Conservation (phyloP, 1,139 yeast genomes). For the Lodderomyces parapsilosis region DNA sequence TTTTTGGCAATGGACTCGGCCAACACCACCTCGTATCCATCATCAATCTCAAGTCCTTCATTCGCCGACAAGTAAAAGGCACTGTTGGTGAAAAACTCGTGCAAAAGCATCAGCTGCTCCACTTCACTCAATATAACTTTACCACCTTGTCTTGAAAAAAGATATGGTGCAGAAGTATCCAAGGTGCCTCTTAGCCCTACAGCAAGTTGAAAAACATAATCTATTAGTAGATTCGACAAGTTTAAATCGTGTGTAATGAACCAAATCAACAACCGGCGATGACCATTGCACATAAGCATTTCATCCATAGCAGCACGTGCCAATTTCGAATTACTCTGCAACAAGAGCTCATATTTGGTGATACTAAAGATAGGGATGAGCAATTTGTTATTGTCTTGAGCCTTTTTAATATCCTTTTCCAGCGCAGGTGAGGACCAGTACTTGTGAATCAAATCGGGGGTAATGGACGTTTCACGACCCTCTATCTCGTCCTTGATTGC, state of each 20-base stretch:
- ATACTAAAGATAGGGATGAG: slow-evolving; percentile 44
- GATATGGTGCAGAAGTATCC: slow-evolving; percentile 26
- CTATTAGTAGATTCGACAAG: slow-evolving; percentile 48
- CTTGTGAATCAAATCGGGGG: slow-evolving; percentile 51
- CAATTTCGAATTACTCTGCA: slow-evolving; percentile 38
- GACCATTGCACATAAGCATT: slow-evolving; percentile 63
- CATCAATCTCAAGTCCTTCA: slow-evolving; percentile 35
- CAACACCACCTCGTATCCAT: slow-evolving; percentile 33
- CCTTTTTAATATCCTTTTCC: slow-evolving; percentile 23
- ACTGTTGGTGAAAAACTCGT: slow-evolving; percentile 62
- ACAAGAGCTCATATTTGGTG: slow-evolving; percentile 37
- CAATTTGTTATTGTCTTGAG: slow-evolving; percentile 28
- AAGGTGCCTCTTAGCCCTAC: slow-evolving; percentile 52
- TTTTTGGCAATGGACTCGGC: slow-evolving; percentile 48
- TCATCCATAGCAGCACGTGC: slow-evolving; percentile 63
- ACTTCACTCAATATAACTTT: slow-evolving; percentile 48
- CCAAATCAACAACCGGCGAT: slow-evolving; percentile 64
- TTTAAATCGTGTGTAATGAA: slow-evolving; percentile 59
- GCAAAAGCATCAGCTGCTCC: slow-evolving; percentile 65
- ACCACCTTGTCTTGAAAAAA: slow-evolving; percentile 56
- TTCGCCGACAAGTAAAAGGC: slow-evolving; percentile 47
- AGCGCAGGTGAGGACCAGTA: slow-evolving; percentile 38
- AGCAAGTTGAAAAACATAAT: slow-evolving; percentile 61
- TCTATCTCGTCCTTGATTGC: slow-evolving; percentile 40
- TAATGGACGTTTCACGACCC: slow-evolving; percentile 20